These are phyloP conservation scores for Cryptococcus sp. DNA, from an alignment of 1,284 basidiomycete genomes.

Conservation along the genomic window DNA sequence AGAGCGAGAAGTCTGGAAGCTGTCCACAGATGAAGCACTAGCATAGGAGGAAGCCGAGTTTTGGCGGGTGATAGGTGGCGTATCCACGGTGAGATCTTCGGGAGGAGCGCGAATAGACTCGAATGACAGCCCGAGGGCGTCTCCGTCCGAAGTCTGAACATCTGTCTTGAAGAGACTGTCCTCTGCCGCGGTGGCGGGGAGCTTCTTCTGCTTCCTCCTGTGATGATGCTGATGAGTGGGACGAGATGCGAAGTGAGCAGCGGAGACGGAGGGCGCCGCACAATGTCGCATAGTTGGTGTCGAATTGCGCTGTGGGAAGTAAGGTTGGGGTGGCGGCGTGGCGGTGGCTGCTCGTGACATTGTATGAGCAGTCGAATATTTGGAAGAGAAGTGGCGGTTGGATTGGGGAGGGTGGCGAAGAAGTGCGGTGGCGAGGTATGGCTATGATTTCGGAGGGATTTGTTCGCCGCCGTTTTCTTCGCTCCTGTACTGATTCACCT, in stretches of 20 bases:
- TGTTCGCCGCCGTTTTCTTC: constrained; percentile 47
- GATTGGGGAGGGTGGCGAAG: constrained; percentile 46
- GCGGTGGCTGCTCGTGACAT: constrained; percentile 48
- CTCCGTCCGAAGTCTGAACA: neutral
- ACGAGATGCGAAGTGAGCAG: constrained; percentile 13
- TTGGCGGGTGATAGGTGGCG: constrained; percentile 4
- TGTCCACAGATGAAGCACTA: constrained; percentile 9
- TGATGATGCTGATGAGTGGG: constrained; percentile 11
- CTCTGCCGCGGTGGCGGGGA: neutral
- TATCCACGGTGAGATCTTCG: neutral
- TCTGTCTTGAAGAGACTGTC: constrained; percentile 3
- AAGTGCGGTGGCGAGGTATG: constrained; percentile 49
- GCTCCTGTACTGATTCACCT: constrained; percentile 31
- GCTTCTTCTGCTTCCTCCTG: constrained; percentile 14
- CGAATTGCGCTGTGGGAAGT: constrained; percentile 42
- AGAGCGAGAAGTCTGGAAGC: constrained; percentile 11
- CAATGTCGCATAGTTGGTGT: constrained; percentile 44
- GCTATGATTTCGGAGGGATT: constrained; percentile 29
- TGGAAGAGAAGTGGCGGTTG: neutral
- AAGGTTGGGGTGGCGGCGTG: constrained; percentile 42
- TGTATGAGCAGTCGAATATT: constrained; percentile 4
- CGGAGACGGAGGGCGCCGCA: constrained; percentile 15
- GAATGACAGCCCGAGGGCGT: constrained; percentile 20
- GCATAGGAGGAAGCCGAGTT: constrained; percentile 11
- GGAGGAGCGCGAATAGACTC: constrained; percentile 11